Conservation (phyloP, 257 asterid species). For the Perilla frutescens region DNA sequence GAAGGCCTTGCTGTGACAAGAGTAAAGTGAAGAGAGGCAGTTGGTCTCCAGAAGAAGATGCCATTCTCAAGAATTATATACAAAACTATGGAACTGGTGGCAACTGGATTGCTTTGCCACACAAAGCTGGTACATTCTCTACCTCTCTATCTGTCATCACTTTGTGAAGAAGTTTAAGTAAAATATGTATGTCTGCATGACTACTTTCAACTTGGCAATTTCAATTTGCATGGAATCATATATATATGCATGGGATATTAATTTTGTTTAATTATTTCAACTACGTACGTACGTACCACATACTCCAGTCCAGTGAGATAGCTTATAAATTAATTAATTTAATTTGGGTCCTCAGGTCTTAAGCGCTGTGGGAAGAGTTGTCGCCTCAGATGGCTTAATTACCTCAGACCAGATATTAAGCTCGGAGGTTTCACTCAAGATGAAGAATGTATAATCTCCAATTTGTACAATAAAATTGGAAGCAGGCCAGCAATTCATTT, state of each 20-base stretch:
- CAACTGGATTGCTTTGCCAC: slow-evolving; percentile 64
- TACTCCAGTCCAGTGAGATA: too few species aligned
- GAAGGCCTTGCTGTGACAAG: slow-evolving; percentile 68
- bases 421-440: slow-evolving; percentile 59
- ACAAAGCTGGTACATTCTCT: slow-evolving; percentile 65
- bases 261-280: too few species aligned
- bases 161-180: too few species aligned
- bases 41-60: slow-evolving; percentile 74
- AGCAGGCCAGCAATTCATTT: slow-evolving; percentile 50
- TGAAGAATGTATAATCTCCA: slow-evolving; percentile 50
- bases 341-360: slow-evolving; percentile 43
- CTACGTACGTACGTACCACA: too few species aligned
- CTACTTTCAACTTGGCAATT: too few species aligned
- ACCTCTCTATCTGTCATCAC: too few species aligned
- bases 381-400: slow-evolving; percentile 66
- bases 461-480: slow-evolving; percentile 48
- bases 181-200: too few species aligned
- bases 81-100: slow-evolving; percentile 49
- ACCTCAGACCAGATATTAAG: slow-evolving; percentile 62
- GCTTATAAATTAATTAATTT: too few species aligned
- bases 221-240: too few species aligned
- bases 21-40: slow-evolving; percentile 60
- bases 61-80: slow-evolving; percentile 52
- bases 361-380: slow-evolving; percentile 69
- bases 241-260: too few species aligned